Base-by-base conservation (phyloP, 2,329 filamentous ascomycete species). In the Paraconiothyrium brasiliense region DNA sequence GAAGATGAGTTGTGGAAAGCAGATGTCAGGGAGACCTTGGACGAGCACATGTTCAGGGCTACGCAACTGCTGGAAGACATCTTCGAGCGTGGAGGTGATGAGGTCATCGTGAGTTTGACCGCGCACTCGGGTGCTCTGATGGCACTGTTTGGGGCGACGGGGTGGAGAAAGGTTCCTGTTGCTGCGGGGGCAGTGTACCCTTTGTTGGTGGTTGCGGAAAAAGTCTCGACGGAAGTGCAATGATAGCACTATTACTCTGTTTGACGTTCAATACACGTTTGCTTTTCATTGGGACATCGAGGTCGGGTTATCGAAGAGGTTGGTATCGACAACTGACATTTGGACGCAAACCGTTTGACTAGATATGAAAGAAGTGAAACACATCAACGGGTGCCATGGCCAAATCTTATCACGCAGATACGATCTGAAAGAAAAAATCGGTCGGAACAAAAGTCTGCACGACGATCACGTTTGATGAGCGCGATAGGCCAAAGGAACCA, bases 101-200 rank as follows among this genome's bases (percentile, higher is more conserved):
- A 73, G 60, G 75, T 73, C 0, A 81, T 81, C 49, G 63, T 88
- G 7, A 83, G 81, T 4, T 67, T 88, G 56, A 87, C 85, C 8
- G 82, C 81, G 37, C 86, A 88, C 73, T 85, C 84, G 1, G 85
- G 85, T 0, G 81, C 83, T 0, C 86, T 87, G 54, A 82, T 79
- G 44, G 83, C 82, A 59, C 76, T 87, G 14, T 69, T 87, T 66
- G 71, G 77, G 39, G 86, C 85, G 0, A 75, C 89, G 2, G 83
- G 84, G 55, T 65, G 64, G 61, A 61, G 46, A 41, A 63, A 64
- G 54, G 20, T 70, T 11, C 60, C 65, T 27, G 51, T 69, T 2
- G 60, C 59, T 2, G 58, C 62, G 3, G 67, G 64, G 2, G 60
- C 62, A 13, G 62, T 63, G 35, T 69, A 66, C 57, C 66, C 66